phyloP scores from a whole-genome alignment of 257 asterid genomes.

The Thymus mandschuricus region DNA sequence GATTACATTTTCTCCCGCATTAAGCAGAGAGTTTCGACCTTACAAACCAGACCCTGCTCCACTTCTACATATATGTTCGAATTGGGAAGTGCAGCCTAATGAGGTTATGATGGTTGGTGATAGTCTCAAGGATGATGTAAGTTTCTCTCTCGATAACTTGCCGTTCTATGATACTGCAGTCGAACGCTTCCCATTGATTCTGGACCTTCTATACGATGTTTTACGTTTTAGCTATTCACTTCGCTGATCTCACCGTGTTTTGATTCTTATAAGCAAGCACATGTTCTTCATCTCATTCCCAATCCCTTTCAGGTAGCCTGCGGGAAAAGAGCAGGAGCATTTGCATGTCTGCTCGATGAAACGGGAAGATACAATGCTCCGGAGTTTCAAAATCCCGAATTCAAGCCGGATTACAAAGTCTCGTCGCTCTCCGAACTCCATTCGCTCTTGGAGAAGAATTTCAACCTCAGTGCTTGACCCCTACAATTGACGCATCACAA shows the following conservation, averaged over 20 bases:
- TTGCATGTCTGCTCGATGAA: slow-evolving; percentile 89
- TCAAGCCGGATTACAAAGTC: slow-evolving; percentile 82
- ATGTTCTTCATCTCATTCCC: not conserved
- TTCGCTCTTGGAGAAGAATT: slow-evolving; percentile 57
- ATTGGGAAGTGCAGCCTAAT: slow-evolving; percentile 70
- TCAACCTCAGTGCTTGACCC: slow-evolving; percentile 57
- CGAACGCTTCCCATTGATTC: not conserved
- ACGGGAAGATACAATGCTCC: slow-evolving; percentile 82
- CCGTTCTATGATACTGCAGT: not conserved
- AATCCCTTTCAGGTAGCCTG: slow-evolving; percentile 71
- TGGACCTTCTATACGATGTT: not conserved
- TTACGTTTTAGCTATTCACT: not conserved
- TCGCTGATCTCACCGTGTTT: not conserved
- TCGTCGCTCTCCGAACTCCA: slow-evolving; percentile 71
- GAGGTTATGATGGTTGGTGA: slow-evolving; percentile 99
- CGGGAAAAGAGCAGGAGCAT: slow-evolving; percentile 91
- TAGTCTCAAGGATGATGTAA: slow-evolving; percentile 92
- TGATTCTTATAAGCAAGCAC: no score
- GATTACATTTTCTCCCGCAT: slow-evolving; percentile 87
- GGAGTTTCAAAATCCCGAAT: slow-evolving; percentile 51
- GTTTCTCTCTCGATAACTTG: slow-evolving; percentile 20
- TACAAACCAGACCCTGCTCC: slow-evolving; percentile 97
- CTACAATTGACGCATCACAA: not conserved
- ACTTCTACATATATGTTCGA: slow-evolving; percentile 74
- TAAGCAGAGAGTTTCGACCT: slow-evolving; percentile 90